phyloP scores from a whole-genome alignment of 2,329 filamentous ascomycete genomes.

The Truncatella angustata region DNA sequence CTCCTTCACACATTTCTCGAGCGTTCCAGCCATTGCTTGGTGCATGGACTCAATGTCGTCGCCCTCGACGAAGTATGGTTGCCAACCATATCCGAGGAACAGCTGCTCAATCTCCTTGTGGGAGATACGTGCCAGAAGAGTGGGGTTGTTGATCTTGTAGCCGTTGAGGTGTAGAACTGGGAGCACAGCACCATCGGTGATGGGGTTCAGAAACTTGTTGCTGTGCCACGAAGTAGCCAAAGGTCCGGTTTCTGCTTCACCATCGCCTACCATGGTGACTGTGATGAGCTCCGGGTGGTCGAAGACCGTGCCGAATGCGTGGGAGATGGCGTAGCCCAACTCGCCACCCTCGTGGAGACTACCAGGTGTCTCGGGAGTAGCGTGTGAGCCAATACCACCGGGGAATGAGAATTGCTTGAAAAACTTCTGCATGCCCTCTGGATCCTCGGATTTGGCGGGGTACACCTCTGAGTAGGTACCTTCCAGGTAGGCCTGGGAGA shows the following conservation, averaged over 20 bases:
- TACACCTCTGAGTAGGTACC: conserved; percentile 77
- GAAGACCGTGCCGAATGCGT: conserved; percentile 75
- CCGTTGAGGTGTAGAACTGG: conserved; percentile 78
- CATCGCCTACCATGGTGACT: conserved; percentile 76
- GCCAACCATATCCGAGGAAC: conserved; percentile 74
- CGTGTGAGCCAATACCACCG: conserved; percentile 74
- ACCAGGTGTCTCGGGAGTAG: conserved; percentile 75
- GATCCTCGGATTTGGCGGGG: conserved; percentile 67
- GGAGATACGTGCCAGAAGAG: conserved; percentile 68
- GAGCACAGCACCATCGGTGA: conserved; percentile 73
- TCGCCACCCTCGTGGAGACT: conserved; percentile 78
- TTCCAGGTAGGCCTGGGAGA: conserved; percentile 76
- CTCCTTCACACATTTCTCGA: conserved; percentile 70
- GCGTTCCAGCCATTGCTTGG: conserved; percentile 75
- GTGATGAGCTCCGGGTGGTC: conserved; percentile 74
- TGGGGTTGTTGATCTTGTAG: conserved; percentile 84
- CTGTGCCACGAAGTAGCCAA: conserved; percentile 79
- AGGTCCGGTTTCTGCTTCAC: conserved; percentile 78
- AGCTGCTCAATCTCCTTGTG: conserved; percentile 70
- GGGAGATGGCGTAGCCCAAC: conserved; percentile 77
- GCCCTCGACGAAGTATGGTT: conserved; percentile 78
- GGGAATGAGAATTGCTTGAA: conserved; percentile 85
- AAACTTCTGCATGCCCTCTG: conserved; percentile 69
- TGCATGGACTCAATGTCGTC: conserved; percentile 73
- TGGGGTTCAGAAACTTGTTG: conserved; percentile 79